These are phyloP conservation scores for Blastobotrys buckinghamii DNA, from an alignment of 1,139 yeast genomes.

Conservation along the genomic window DNA sequence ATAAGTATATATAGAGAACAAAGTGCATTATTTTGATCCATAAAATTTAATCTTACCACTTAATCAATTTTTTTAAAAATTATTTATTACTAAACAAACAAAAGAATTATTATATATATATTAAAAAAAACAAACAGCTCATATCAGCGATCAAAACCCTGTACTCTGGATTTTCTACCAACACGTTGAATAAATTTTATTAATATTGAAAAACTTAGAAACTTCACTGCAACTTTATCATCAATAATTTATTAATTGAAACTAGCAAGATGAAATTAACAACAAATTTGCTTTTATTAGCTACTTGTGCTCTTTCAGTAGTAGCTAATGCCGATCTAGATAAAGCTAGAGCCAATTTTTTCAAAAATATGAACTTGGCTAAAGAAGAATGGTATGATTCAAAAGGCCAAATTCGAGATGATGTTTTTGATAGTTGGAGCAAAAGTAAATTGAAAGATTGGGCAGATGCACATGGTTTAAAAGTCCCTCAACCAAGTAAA, in stretches of 20 bases:
- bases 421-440: conserved; percentile 45
- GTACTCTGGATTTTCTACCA: too few relatives aligned
- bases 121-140: too few relatives aligned
- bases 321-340: conserved; percentile 4
- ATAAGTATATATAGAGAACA: background rate
- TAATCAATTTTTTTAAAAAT: background rate
- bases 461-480: conserved; percentile 42
- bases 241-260: too few relatives aligned
- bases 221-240: too few relatives aligned
- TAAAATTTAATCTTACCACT: too few relatives aligned
- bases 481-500: conserved; percentile 33
- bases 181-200: too few relatives aligned
- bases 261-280: conserved; percentile 10
- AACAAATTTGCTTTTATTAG: background rate
- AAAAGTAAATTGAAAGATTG: conserved; percentile 42
- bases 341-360: conserved; percentile 35
- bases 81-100: background rate
- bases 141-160: too few relatives aligned
- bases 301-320: conserved; percentile 5
- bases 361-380: conserved; percentile 41
- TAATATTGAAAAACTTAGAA: background rate
- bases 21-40: too few relatives aligned
- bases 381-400: conserved; percentile 38
- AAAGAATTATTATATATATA: too few relatives aligned
- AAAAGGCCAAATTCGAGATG: conserved; percentile 42